These are phyloP conservation scores for Clathrospora elynae DNA, from an alignment of 2,329 filamentous ascomycete species.

Conservation along the genomic window DNA sequence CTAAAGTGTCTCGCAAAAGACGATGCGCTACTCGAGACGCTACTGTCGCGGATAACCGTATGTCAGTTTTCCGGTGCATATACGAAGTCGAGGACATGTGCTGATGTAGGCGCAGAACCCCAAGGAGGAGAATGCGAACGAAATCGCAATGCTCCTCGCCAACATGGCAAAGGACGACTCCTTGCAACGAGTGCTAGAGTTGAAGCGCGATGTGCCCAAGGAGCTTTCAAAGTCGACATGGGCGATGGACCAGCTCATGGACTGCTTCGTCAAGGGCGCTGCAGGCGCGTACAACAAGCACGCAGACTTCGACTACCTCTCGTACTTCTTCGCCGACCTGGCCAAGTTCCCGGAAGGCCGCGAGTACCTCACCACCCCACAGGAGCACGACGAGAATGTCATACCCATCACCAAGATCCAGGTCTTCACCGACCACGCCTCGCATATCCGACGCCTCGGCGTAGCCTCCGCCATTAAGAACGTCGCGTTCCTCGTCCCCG, in stretches of 20 bases:
- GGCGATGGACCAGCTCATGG: conserved; percentile 88
- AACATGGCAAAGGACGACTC: conserved; percentile 84
- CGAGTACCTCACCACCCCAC: conserved; percentile 72
- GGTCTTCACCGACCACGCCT: conserved; percentile 91
- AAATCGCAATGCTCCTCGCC: conserved; percentile 88
- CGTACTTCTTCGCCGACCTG: conserved; percentile 92
- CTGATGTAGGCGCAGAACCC: conserved; percentile 59
- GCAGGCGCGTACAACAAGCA: conserved; percentile 80
- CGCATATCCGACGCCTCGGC: conserved; percentile 82
- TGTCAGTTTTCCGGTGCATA: conserved; percentile 56
- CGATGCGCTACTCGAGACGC: conserved; percentile 75
- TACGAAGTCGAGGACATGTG: background rate
- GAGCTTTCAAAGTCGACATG: conserved; percentile 72
- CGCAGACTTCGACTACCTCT: conserved; percentile 88
- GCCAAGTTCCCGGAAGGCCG: conserved; percentile 77
- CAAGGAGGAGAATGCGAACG: conserved; percentile 80
- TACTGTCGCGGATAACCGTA: conserved; percentile 76
- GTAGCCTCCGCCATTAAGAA: conserved; percentile 98
- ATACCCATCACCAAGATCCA: conserved; percentile 91
- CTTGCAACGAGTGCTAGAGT: conserved; percentile 69
- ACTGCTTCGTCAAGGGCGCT: conserved; percentile 93
- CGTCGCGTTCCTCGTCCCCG: conserved; percentile 77
- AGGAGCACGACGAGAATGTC: conserved; percentile 74
- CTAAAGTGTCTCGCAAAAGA: conserved; percentile 75
- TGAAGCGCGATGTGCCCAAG: conserved; percentile 71